Base-by-base conservation (phyloP, 2,329 filamentous ascomycete species). In the Exophiala phaeomuriformis region DNA sequence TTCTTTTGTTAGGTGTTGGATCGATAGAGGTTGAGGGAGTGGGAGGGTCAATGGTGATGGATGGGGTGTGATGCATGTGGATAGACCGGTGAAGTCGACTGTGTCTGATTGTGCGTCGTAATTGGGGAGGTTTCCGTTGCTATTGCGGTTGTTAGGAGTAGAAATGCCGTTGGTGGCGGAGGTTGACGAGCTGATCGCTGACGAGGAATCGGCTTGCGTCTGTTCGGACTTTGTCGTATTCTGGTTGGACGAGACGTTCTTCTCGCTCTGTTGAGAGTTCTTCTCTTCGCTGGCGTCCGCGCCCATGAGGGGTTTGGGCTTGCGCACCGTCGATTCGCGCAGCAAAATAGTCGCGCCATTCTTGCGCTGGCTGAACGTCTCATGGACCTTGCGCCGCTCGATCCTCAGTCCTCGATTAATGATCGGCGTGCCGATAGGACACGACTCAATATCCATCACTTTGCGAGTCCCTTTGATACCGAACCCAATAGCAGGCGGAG, bases 371-470 rank as follows among this genome's bases (percentile, higher is more conserved):
- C 75, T 69, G 51, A 88, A 82, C 58, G 93, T 85, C 28, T 77
- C 73, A 1, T 77, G 77, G 61, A 97, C 88, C 53, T 86, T 81
- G 65, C 79, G 77, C n/a, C 91, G 77, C 74, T 96, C 91, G 5
- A 79, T 77, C 63, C 78, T 82, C 75, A 96, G 83, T 29, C 91
- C 93, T 60, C 80, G 77, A 29, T 88, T 80, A 10, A 98, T 85
- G 36, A 87, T 86, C 31, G 88, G 83, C 1, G 93, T 98, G 47
- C 88, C 93, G 57, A 98, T 94, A 4, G 93, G 93, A 63, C 93
- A 98, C 67, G 97, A 90, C 69, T 98, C 93, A 59, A 98, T 97
- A 66, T 98, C 93, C 58, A 98, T 75, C 2, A 90, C 90, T 57
- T 77, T 77, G 12, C 39, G n/a, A 5, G 12, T 41, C 12, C 12